These are phyloP conservation scores for Agmasoma carcini DNA, from an alignment of 371 early-diverging fungal species.

Conservation along the genomic window DNA sequence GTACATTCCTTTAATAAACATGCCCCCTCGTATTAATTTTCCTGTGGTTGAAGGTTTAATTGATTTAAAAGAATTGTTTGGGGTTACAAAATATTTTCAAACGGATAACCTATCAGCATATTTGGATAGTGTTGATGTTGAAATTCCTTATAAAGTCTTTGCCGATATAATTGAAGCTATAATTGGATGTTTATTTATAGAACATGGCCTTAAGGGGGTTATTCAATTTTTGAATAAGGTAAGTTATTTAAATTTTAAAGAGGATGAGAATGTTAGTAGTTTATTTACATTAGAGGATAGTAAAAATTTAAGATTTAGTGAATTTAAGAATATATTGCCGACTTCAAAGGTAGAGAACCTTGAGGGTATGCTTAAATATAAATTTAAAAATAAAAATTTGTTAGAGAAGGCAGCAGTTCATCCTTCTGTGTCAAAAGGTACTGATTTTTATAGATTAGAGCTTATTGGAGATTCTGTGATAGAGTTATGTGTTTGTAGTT, in stretches of 20 bases:
- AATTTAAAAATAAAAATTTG: slow-evolving; percentile 29
- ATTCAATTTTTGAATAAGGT: slow-evolving; percentile 17
- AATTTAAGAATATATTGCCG: too few relatives aligned
- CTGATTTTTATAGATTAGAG: slow-evolving; percentile 35
- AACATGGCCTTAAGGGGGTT: slow-evolving; percentile 12
- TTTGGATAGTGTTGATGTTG: neutral
- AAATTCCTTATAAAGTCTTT: slow-evolving; percentile 24
- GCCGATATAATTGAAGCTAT: slow-evolving; percentile 47
- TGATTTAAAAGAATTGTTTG: neutral
- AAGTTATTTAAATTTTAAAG: slow-evolving; percentile 9
- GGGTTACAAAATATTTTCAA: neutral
- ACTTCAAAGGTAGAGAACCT: neutral
- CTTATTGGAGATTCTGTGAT: slow-evolving; percentile 40
- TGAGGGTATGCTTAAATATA: slow-evolving; percentile 31
- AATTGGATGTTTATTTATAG: slow-evolving; percentile 30
- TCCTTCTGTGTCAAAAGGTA: slow-evolving; percentile 31
- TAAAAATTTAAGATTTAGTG: too few relatives aligned
- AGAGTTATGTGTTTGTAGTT: slow-evolving; percentile 32
- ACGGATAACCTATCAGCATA: neutral
- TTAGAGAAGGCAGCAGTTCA: slow-evolving; percentile 47
- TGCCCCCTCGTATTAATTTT: slow-evolving; percentile 17
- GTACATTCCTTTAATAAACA: too few relatives aligned
- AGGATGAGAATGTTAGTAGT: neutral
- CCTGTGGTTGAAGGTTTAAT: slow-evolving; percentile 7
- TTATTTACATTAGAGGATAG: neutral